Percentiles rank a stretch among this genome's conserved stretches.
phyloP scores from a whole-genome alignment of 2,329 filamentous ascomycete genomes.

The Cladosporium sp. region DNA sequence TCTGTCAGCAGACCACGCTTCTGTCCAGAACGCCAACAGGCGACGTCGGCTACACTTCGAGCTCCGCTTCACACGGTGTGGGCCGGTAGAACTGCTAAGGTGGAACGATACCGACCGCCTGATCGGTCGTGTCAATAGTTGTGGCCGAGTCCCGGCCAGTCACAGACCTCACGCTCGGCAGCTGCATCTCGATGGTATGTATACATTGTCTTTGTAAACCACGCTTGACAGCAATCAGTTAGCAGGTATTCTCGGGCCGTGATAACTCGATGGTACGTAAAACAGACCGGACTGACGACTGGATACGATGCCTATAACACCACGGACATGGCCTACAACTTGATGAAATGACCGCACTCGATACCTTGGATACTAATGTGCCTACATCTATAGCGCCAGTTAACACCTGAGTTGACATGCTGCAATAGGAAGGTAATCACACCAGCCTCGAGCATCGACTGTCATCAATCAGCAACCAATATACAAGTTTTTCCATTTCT shows the following conservation, averaged over 20 bases:
- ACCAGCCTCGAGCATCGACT: neutral
- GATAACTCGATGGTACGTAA: neutral
- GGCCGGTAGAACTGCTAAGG: neutral
- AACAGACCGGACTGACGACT: neutral
- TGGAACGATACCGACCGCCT: neutral
- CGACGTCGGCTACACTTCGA: neutral
- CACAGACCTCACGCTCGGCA: neutral
- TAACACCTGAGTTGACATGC: neutral
- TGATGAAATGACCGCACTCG: neutral
- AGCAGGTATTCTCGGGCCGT: neutral
- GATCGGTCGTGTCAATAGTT: neutral
- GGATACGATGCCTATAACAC: neutral
- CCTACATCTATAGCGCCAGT: neutral
- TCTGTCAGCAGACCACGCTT: neutral
- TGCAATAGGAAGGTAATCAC: neutral
- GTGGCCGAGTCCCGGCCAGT: neutral
- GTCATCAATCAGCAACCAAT: neutral
- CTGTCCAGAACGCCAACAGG: neutral
- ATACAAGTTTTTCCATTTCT: neutral
- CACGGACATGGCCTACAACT: neutral
- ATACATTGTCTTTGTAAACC: neutral
- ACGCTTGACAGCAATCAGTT: neutral
- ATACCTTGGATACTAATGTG: neutral
- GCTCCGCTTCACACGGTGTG: neutral
- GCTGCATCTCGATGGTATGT: neutral